These are phyloP conservation scores for Picea abies DNA, from an alignment of 83 land plant genomes.

Conservation along the genomic window DNA sequence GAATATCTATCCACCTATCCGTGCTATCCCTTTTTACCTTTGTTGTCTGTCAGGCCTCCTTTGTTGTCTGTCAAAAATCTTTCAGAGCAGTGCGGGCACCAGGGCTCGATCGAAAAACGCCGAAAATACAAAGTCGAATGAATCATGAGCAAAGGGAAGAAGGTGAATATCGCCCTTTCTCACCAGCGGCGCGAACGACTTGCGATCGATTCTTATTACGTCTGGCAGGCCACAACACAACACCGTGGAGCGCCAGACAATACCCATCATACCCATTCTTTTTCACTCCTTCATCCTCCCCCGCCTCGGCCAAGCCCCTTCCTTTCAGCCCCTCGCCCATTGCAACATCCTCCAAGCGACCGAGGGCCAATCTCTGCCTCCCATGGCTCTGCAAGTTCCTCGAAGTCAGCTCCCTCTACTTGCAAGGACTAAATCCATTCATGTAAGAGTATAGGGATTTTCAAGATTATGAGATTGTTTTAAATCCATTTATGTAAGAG, in stretches of 20 bases:
- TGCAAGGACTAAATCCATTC: too few species aligned
- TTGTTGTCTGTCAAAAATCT: too few species aligned
- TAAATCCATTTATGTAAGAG: too few species aligned
- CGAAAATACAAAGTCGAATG: constrained; percentile 76
- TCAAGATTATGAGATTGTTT: too few species aligned
- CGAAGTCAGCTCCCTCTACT: constrained; percentile 14
- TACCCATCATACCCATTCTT: constrained; percentile 14
- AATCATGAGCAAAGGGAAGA: constrained; percentile 71
- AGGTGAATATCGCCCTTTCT: constrained; percentile 74
- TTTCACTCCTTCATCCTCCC: constrained; percentile 17
- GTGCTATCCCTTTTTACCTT: too few species aligned
- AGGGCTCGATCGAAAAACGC: constrained; percentile 59
- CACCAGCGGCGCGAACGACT: constrained; percentile 77
- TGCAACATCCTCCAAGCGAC: constrained; percentile 18
- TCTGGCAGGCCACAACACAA: constrained; percentile 48
- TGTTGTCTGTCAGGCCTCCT: too few species aligned
- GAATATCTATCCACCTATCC: too few species aligned
- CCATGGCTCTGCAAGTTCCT: constrained; percentile 27
- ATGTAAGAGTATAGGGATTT: too few species aligned
- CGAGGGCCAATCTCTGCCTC: constrained; percentile 21
- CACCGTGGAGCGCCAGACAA: constrained; percentile 11
- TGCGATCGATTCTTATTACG: constrained; percentile 75
- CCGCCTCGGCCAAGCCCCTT: constrained; percentile 19
- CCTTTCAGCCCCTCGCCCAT: constrained; percentile 20
- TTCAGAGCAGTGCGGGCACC: constrained; percentile 63